phyloP scores from a whole-genome alignment of 768 basidiomycete genomes.

The Mycena rosella region DNA sequence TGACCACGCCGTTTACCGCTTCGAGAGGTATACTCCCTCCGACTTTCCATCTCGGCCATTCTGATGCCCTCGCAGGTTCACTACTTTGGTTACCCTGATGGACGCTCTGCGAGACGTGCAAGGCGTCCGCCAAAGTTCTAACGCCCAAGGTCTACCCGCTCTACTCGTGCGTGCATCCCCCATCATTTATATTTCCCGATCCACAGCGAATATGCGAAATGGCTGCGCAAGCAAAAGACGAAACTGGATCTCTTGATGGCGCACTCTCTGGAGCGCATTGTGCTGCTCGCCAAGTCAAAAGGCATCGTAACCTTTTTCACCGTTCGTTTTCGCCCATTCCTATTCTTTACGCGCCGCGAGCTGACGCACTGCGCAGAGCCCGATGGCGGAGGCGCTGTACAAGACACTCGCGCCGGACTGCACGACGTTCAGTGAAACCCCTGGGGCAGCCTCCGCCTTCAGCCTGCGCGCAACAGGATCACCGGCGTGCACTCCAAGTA shows the following conservation, averaged over 20 bases:
- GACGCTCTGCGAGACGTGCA: constrained; percentile 11
- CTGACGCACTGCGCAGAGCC: constrained; percentile 10
- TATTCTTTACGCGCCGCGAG: background rate
- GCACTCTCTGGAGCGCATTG: constrained; percentile 17
- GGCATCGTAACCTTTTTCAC: constrained; percentile 24
- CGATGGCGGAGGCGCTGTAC: constrained; percentile 15
- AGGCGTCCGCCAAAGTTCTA: constrained; percentile 10
- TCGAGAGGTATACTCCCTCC: background rate
- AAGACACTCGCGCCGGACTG: background rate
- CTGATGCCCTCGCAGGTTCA: background rate
- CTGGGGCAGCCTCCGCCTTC: constrained; percentile 18
- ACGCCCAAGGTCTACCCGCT: constrained; percentile 1
- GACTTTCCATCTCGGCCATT: background rate
- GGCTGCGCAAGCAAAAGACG: constrained; percentile 15
- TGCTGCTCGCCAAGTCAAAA: constrained; percentile 14
- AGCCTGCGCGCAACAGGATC: constrained; percentile 12
- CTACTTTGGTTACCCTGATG: constrained; percentile 9
- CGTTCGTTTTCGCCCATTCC: background rate
- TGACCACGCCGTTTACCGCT: constrained; percentile 8
- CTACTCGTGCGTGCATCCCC: background rate
- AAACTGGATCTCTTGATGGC: constrained; percentile 13
- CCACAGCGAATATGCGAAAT: constrained; percentile 17
- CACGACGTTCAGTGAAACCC: constrained; percentile 15
- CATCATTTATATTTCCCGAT: background rate
- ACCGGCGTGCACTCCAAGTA: constrained; percentile 13